Base-by-base conservation (phyloP, 768 basidiomycete species). In the Leccinum fibrillosum region DNA sequence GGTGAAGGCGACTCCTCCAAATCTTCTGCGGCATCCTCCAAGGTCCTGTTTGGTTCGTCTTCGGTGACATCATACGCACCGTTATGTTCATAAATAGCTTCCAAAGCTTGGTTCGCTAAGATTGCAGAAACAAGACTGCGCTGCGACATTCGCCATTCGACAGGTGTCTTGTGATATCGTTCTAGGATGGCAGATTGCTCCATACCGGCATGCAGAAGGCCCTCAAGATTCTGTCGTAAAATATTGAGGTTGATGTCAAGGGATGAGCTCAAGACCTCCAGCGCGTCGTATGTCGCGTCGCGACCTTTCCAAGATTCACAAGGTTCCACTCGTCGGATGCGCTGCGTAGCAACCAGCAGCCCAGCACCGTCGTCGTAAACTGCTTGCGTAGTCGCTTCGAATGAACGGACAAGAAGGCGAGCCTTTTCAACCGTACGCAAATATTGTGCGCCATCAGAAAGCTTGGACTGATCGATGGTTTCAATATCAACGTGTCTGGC, bases 401-500 rank as follows among this genome's bases (percentile, higher is more conserved):
- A 66, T 6, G 75, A 75, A 23, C 81, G 77, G 8, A 84, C 71
- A 17, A 83, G 72, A 15, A 71, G 62, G 8, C 78, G 77, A 5
- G 82, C 84, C 55, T 74, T 75, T 52, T 77, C 75, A 1, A 83
- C 77, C 26, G 75, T 74, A 42, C 74, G 71, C 50, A 75, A 59
- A 55, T 80, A 82, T 21, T 68, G 68, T 15, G 64, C 64, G 44
- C 78, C 78, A 10, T 74, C 71, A 2, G 69, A 57, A 1, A 76
- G 66, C 7, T 70, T 66, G 4, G 71, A 62, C 11, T 71, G 66
- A 26, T 72, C 66, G 21, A 72, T 66, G 9, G 76, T 77, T 45
- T 83, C 78, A 12, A 85, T 71, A 56, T 85, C 85, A 37, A 85
- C 76, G 47, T 77, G 75, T 26, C 76, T 74, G 17, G 82, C 81